Base-by-base conservation (phyloP, 1,139 yeast species). In the Suhomyces bribrorum region DNA sequence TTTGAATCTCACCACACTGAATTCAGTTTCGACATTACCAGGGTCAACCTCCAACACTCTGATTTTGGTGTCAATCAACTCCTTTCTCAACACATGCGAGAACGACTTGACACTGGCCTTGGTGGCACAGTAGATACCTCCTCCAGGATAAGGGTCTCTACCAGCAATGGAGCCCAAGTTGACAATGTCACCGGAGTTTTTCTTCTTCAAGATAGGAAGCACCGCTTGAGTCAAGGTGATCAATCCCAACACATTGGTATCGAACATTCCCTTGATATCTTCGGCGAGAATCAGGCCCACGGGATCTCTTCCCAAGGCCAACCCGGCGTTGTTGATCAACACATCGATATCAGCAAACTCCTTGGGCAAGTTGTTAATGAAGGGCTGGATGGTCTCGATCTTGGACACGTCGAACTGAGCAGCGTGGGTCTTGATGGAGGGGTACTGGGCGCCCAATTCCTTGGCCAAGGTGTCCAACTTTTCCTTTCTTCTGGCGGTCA, bases 91-190 rank as follows among this genome's bases (percentile, higher is more conserved):
- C 5, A 86, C 75, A 34, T 81, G 81, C 14, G 90, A 75, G 59
- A 88, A 88, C 0, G 89, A 83, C 47, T 81, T 76, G 23, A 88
- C 79, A 14, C 92, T 87, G 29, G 89, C 86, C 63, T 88, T 88
- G 36, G 92, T 79, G n/a, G 95, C 85, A 66, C 96, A 87, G 66
- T 88, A 88, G 49, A 88, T 82, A 8, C 87, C 79, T 32, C 95
- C 96, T 36, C 83, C 88, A 25, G 94, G 90, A 63, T 88, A 87
- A 0, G 92, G 81, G 42, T 86, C 95, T 54, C 86, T 75, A 24
- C 96, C 96, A 12, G 96, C 96, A 59, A 87, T 83, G 2, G 95
- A 85, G 9, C 96, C 95, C 46, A 88, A 56, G 56, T 85, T 86
- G 49, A 88, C 86, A 43, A 88, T 81, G 53, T 86, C 95, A 41